Evolutionary conservation across 331 rosid species (phyloP).

Genomic region (Phaseolus coccineus): DNA sequence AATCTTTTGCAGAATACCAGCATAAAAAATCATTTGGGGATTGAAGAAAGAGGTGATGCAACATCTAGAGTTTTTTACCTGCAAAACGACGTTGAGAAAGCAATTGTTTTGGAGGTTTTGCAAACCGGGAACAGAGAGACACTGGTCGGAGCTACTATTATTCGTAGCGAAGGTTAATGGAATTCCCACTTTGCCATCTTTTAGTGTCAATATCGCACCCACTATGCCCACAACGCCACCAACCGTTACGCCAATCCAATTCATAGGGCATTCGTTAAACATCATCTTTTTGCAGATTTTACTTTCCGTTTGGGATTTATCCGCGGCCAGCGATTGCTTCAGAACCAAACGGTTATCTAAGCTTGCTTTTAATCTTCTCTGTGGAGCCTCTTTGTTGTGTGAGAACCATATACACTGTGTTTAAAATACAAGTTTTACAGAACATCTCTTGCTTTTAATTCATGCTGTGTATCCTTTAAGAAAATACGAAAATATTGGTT

Average conservation of each 20-base stretch:
- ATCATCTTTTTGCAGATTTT: slow-evolving; percentile 17
- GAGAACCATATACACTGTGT: no score
- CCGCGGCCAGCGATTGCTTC: no score
- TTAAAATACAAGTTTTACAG: no score
- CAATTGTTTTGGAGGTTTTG: slow-evolving; percentile 85
- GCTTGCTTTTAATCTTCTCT: background rate
- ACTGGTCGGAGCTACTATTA: slow-evolving; percentile 38
- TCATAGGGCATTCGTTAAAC: slow-evolving; percentile 43
- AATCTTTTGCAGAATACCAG: background rate
- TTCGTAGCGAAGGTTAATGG: slow-evolving; percentile 35
- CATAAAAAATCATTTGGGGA: background rate
- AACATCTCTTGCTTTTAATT: no score
- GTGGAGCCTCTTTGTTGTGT: background rate
- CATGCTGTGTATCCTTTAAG: no score
- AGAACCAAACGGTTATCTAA: background rate
- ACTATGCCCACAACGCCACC: slow-evolving; percentile 60
- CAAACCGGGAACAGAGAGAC: slow-evolving; percentile 68
- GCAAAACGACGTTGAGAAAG: slow-evolving; percentile 84
- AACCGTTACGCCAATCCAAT: slow-evolving; percentile 49
- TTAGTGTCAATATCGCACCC: slow-evolving; percentile 55
- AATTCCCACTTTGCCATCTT: slow-evolving; percentile 48
- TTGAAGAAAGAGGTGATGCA: background rate
- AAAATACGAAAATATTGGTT: no score
- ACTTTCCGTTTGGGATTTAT: background rate
- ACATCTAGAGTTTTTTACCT: slow-evolving; percentile 52